These are phyloP conservation scores for Tuber borchii DNA, from an alignment of 495 filamentous ascomycete genomes.

Conservation along the genomic window DNA sequence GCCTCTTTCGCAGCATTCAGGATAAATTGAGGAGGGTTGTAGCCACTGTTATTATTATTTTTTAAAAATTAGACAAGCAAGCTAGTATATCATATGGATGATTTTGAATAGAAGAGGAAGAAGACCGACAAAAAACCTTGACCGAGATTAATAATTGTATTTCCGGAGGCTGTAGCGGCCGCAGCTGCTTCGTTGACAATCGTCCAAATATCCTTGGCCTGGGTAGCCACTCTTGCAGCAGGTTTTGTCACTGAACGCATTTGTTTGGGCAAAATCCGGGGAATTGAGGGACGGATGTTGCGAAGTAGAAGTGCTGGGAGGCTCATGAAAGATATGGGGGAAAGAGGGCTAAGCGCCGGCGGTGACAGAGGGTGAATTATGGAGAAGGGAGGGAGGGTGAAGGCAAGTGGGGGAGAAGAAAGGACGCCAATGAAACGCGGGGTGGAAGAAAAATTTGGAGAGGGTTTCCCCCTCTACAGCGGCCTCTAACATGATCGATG, in stretches of 20 bases:
- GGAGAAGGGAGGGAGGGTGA: neutral
- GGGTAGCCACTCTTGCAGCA: constrained; percentile 69
- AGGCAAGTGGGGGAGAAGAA: neutral
- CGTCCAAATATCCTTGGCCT: constrained; percentile 91
- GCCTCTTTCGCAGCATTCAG: constrained; percentile 83
- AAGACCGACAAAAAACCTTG: constrained; percentile 77
- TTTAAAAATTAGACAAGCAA: neutral
- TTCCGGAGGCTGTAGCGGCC: constrained; percentile 69
- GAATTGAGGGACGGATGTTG: constrained; percentile 11
- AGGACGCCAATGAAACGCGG: neutral
- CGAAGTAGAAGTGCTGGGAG: neutral
- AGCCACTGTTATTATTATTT: constrained; percentile 54
- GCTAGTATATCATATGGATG: neutral
- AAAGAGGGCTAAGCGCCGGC: neutral
- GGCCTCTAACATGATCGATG: neutral
- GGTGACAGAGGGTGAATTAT: neutral
- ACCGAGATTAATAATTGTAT: constrained; percentile 92
- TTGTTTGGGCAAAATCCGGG: neutral
- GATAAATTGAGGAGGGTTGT: constrained; percentile 90
- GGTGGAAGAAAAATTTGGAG: neutral
- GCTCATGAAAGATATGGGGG: neutral
- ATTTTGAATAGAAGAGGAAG: neutral
- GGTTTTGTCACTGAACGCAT: constrained; percentile 50
- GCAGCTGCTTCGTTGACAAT: constrained; percentile 88
- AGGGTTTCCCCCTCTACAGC: neutral